Conservation (phyloP, 148 eudicot genomes). For the Fagopyrum homotropicum region DNA sequence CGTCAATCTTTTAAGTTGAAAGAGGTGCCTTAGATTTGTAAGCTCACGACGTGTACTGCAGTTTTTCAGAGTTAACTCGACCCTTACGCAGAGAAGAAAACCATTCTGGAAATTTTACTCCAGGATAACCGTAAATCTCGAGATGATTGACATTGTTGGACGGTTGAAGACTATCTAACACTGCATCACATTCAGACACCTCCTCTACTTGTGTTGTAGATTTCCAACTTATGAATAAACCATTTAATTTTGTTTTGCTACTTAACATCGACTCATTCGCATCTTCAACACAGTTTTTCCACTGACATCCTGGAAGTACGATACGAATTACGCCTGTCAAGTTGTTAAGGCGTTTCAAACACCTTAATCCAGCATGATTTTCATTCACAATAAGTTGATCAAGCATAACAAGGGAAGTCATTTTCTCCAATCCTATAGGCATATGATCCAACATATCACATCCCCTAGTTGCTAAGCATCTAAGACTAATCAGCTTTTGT, state of each 20-base stretch:
- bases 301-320: background rate
- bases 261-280: background rate
- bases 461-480: slow-evolving; percentile 13
- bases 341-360: background rate
- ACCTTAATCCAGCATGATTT: background rate
- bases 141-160: background rate
- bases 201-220: background rate
- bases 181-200: background rate
- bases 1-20: background rate
- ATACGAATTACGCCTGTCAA: background rate
- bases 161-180: background rate
- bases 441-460: slow-evolving; percentile 12
- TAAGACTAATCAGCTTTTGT: slow-evolving; percentile 11
- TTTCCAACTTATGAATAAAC: background rate
- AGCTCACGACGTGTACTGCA: background rate
- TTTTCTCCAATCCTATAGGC: slow-evolving; percentile 14
- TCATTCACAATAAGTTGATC: background rate
- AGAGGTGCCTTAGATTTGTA: background rate
- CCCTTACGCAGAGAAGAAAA: background rate
- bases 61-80: background rate
- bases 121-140: background rate
- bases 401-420: slow-evolving; percentile 16
- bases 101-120: background rate
- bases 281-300: background rate
- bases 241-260: background rate